Base-by-base conservation (phyloP, 2,329 filamentous ascomycete species). In the Fusarium sp. region DNA sequence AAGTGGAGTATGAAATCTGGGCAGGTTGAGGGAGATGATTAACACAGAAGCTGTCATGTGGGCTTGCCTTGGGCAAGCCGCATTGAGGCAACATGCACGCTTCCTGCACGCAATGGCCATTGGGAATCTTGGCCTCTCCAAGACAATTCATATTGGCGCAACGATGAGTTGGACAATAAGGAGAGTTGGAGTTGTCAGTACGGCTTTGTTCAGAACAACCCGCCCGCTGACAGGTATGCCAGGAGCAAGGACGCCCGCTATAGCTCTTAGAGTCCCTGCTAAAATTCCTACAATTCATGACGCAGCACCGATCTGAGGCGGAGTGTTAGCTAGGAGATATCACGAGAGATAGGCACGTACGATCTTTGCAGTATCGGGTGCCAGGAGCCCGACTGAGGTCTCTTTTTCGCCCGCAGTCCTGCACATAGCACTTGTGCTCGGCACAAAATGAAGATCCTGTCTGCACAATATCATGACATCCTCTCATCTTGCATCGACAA, bases 361-460 rank as follows among this genome's bases (percentile, higher is more conserved):
- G 72, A 4, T 49, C 46, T 16, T 32, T 45, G 3, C 72, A 74
- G 56, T 61, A 74, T 7, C 10, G 12, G 9, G 57, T 66, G 4
- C 7, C 14, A 4, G 25, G 14, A 34, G 21, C 13, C 9, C 23
- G 27, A 21, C 20, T 16, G 11, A 49, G 23, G 27, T 74, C 72
- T 25, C 59, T 56, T 14, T 9, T 18, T 13, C 34, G 41, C 7
- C 4, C 4, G 18, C 72, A 74, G 10, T 13, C 23, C 3, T 5
- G 13, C 4, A 61, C 28, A 5, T 40, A n/a, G 14, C 72, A 74
- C 18, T 51, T 34, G 25, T 74, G 72, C 18, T 61, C 47, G 8
- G 16, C 23, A 20, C 64, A 74, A n/a, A 37, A 71, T 6, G 20
- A 47, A 5, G 32, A 59, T 7, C 45, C 56, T 5, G n/a, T 37